phyloP scores from a whole-genome alignment of 2,329 filamentous ascomycete species.

The Fusarium fujikuroi region DNA sequence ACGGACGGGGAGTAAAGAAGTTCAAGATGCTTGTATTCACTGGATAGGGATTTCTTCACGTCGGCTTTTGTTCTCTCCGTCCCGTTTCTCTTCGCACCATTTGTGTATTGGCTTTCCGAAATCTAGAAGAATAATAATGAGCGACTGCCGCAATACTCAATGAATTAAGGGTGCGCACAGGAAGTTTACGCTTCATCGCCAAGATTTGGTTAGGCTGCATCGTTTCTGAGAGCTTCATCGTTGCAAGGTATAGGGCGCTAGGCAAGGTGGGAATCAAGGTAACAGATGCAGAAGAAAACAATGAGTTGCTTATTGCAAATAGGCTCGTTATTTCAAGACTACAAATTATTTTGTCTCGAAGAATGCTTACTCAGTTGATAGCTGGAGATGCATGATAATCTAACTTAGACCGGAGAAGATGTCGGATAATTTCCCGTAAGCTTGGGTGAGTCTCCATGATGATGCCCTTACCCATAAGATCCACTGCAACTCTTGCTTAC shows the following conservation, averaged over 20 bases:
- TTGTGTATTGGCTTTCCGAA: background rate
- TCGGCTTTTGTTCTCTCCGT: background rate
- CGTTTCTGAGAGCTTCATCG: background rate
- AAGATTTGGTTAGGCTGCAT: background rate
- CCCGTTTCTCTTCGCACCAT: background rate
- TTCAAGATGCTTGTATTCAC: background rate
- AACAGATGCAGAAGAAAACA: rapidly evolving
- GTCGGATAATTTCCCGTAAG: background rate
- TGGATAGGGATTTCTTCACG: background rate
- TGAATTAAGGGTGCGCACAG: rapidly evolving
- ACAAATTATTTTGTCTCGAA: rapidly evolving
- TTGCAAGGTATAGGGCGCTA: too few species aligned
- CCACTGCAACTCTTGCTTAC: background rate
- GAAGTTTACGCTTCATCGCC: background rate
- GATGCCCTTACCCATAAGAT: too few species aligned
- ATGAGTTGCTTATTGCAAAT: rapidly evolving
- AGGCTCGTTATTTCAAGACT: background rate
- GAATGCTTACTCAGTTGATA: background rate
- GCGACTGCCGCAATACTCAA: rapidly evolving
- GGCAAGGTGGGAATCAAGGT: too few species aligned
- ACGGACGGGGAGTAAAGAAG: background rate
- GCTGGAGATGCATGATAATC: background rate
- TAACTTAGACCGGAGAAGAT: background rate
- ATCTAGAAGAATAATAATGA: background rate
- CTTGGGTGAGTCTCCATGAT: rapidly evolving